Base-by-base conservation (phyloP, 768 basidiomycete genomes). In the Leucogyrophana mollusca region DNA sequence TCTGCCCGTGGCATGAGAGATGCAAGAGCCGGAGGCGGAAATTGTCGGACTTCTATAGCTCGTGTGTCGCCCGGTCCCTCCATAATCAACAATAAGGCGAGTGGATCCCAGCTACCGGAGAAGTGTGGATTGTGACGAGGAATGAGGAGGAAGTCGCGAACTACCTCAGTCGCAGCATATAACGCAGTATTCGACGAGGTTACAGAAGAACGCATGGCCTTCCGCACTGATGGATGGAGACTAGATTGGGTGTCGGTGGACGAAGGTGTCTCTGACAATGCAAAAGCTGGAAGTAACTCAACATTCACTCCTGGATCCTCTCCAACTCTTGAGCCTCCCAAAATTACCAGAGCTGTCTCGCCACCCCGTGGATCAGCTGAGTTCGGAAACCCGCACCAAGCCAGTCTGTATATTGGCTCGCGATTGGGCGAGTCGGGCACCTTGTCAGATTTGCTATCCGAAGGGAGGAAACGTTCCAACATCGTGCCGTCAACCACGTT, bases 391-490 rank as follows among this genome's bases (percentile, higher is more conserved):
- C 79, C 77, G 46, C 85, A 87, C 93, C 92, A 96, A 1, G 86
- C 72, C 4, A 94, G 70, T 60, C 89, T 93, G 74, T 88, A 92
- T 25, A 96, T 79, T 4, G 93, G 89, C 56, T 94, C 91, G 54
- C 83, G 51, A 60, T 50, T 17, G 24, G 52, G 41, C 14, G 43
- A 42, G 25, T 51, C 41, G 4, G 47, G 42, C 6, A 53, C 37
- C 14, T 56, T 51, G 9, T 54, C 50, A 7, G n/a, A n/a, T n/a
- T n/a, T n/a, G n/a, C 54, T 55, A 4, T 56, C 45, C 3, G 58
- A 56, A 3, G 73, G 59, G 43, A 25, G 60, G 41, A 7, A 68
- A 25, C 69, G 57, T 45, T 82, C 81, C 9, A 85, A 59, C 40
- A 66, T 61, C 3, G 65, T 61, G 1, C 69, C 64, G 56, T 85